Base-by-base conservation (phyloP, 2,329 filamentous ascomycete species). In the Pseudovirgaria hyperparasitica region DNA sequence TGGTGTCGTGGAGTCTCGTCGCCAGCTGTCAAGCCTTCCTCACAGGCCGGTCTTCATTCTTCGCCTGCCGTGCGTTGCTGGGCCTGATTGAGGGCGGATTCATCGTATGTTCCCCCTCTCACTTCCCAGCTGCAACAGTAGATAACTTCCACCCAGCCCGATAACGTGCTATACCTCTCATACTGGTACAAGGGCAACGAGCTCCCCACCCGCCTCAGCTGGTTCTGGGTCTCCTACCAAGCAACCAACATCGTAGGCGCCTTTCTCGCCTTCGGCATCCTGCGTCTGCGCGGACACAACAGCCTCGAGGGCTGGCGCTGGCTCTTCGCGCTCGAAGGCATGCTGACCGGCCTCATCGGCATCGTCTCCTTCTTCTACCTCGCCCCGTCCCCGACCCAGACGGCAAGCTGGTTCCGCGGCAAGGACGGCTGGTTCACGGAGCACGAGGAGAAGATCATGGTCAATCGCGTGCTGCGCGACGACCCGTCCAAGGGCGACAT, bases 141-240 rank as follows among this genome's bases (percentile, higher is more conserved):
- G 17, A 22, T 31, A 11, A 26, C 17, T 7, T 16, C n/a, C 2
- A 70, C 70, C 35, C 70, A 75, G 29, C 70, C 71, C 0, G 70
- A 73, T 32, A 70, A 70, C 13, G 66, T 79, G 9, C 55, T 79
- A 0, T 84, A 76, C 50, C 58, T 82, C 5, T 75, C 70, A 4
- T 85, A 85, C 49, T 86, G 77, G 52, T 86, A 84, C 55, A 84
- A 71, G 23, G 70, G 70, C 1, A 63, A 63, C 27, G 80, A 85
- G 45, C 58, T 86, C 0, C 76, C 78, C 0, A 64, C 67, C 8
- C 67, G 80, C 1, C 54, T 85, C 11, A 70, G 70, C 38, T 70
- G 63, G 41, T 84, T 84, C 54, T 85, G 78, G 79, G 71, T 72
- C 0, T 65, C 75, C 0, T 70, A 77, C 9, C 66, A 67, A 30